Evolutionary conservation across 1,284 basidiomycete genomes (phyloP).

Genomic region (Schizopora paradoxa): DNA sequence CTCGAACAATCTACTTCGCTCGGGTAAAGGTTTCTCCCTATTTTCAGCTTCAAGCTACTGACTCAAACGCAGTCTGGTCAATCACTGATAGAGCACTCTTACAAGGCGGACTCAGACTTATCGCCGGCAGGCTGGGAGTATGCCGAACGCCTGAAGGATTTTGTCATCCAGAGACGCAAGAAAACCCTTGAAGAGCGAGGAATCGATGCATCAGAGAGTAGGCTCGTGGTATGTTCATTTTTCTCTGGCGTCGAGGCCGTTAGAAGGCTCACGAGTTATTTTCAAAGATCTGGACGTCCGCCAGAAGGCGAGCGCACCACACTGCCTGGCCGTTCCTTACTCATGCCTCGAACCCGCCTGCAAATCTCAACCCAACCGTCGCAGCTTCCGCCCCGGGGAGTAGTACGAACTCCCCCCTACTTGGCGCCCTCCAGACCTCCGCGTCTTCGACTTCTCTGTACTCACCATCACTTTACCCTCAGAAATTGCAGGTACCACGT

Average conservation of each 20-base stretch:
- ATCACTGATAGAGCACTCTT: conserved; percentile 96
- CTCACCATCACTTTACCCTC: conserved; percentile 7
- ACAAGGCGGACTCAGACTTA: conserved; percentile 96
- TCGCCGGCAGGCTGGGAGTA: conserved; percentile 96
- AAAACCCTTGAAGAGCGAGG: conserved; percentile 66
- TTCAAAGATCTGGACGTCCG: conserved; percentile 91
- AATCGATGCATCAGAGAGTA: conserved; percentile 56
- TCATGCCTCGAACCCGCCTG: conserved; percentile 23
- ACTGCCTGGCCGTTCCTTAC: conserved; percentile 93
- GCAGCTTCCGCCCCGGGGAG: conserved; percentile 9
- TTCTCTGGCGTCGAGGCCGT: not conserved
- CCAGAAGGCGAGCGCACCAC: conserved; percentile 87
- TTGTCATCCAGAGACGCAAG: conserved; percentile 72
- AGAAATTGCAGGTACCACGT: not conserved
- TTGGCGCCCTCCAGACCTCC: conserved; percentile 2
- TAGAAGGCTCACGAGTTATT: not conserved
- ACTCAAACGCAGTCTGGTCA: conserved; percentile 67
- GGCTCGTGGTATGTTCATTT: conserved; percentile 59
- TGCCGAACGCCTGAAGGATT: conserved; percentile 80
- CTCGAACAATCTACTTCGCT: conserved; percentile 90
- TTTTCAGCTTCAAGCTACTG: not conserved
- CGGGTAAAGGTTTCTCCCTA: conserved; percentile 42
- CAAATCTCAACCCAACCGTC: conserved; percentile 18
- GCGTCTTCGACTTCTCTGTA: conserved; percentile 6
- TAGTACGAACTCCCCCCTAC: not conserved